Conservation (phyloP, 1,284 basidiomycete genomes). For the Fistulina hepatica region DNA sequence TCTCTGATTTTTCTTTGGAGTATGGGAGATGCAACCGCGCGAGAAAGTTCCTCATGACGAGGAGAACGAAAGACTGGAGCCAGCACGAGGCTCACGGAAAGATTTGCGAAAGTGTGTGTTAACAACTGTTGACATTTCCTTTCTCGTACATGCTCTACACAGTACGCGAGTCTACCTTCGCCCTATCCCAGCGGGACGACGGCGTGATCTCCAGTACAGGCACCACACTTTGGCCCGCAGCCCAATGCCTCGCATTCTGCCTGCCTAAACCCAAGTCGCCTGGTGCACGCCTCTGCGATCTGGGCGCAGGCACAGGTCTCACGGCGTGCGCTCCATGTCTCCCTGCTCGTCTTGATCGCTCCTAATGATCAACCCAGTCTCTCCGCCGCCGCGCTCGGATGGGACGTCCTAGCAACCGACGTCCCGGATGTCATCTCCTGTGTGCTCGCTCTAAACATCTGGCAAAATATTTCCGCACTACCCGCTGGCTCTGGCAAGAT, state of each 20-base stretch:
- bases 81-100: conserved; percentile 5
- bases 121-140: conserved; percentile 2
- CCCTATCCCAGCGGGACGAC: conserved; percentile 45
- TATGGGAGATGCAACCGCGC: conserved; percentile 63
- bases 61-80: conserved; percentile 14
- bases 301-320: conserved; percentile 77
- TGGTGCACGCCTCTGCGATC: conserved; percentile 51
- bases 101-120: background rate
- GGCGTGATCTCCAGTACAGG: conserved; percentile 67
- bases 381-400: conserved; percentile 58
- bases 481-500: conserved; percentile 28
- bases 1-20: conserved; percentile 41
- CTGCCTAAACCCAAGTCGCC: conserved; percentile 24
- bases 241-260: conserved; percentile 62
- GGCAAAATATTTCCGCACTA: conserved; percentile 34
- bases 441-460: conserved; percentile 61
- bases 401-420: conserved; percentile 75
- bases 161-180: conserved; percentile 32
- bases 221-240: conserved; percentile 82
- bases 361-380: conserved; percentile 35
- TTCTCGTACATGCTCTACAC: conserved; percentile 39
- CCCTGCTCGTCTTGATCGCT: conserved; percentile 10
- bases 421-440: conserved; percentile 54
- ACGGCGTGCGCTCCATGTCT: conserved; percentile 45
- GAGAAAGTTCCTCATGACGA: conserved; percentile 68